Base-by-base conservation (phyloP, 164 flowering plant species). In the Stephania japonica region DNA sequence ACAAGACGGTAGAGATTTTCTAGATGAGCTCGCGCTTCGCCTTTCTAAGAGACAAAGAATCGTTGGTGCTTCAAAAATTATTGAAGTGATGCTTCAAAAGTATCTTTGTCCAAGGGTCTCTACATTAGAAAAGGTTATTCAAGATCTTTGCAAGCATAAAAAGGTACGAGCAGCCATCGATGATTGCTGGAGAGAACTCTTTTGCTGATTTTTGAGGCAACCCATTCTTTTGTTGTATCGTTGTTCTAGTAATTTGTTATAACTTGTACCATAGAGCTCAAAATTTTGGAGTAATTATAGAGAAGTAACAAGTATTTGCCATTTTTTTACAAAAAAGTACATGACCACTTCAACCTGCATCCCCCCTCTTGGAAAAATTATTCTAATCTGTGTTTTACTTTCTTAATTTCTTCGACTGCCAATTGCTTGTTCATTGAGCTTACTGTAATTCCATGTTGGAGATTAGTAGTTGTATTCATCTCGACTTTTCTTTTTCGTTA, bases 31-130 rank as follows among this genome's bases (percentile, higher is more conserved):
- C 61, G 93, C 88, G 8, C 25, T 82, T 26, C 84, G 87, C 78
- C 75, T 94, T 47, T 76, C 79, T 50, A 87, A 83, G 81, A 76
- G 85, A 61, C 84, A 80, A 53, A 82, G 94, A 71, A 41, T 83
- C 26, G 16, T 67, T 24, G 93, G 88, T 72, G 97, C 93, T 80
- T 85, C 84, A 19, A 81, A 65, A 49, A 77, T 91, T 75, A 65
- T 92, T 42, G 89, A 87, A 79, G 82, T 92, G 61, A 94, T 94
- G 98, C 85, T 94, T 73, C 84, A 80, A n/a, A 90, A 86, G 81
- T 81, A 75, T 80, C 79, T 94, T 75, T 67, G 82, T 5, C 97
- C 94, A 11, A 82, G 80, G 67, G 77, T 88, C 67, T 79, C 85
- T 27, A 91, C 95, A 50, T 91, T 92, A 92, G 88, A 82, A 73